Percentiles rank a stretch among this genome's conserved stretches.
These are phyloP conservation scores for Ettlia oleoabundans DNA, from an alignment of 139 green algal genomes.

Conservation along the genomic window DNA sequence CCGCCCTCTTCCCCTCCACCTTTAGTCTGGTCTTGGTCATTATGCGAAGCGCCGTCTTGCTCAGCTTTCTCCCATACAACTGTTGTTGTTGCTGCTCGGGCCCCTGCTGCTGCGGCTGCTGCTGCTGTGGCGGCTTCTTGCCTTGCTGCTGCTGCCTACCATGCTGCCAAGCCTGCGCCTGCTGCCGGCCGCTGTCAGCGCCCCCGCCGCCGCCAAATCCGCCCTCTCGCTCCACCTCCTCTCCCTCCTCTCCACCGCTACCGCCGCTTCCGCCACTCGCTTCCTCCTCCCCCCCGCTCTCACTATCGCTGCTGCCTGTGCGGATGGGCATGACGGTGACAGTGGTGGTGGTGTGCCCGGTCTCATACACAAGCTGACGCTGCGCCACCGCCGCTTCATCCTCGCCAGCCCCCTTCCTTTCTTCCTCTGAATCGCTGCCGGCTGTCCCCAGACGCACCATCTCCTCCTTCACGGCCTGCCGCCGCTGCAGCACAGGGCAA, in stretches of 20 bases:
- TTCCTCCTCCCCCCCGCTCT: constrained; percentile 22
- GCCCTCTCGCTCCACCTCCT: not conserved
- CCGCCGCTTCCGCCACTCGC: not conserved
- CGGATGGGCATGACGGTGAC: constrained; percentile 46
- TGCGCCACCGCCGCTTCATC: not conserved
- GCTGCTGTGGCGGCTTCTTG: not conserved
- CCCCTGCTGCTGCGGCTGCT: constrained; percentile 6
- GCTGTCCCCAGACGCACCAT: constrained; percentile 21
- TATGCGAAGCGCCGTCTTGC: constrained; percentile 40
- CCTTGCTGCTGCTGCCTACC: not conserved
- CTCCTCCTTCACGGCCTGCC: constrained; percentile 57
- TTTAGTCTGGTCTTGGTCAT: constrained; percentile 45
- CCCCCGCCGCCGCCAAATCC: not conserved
- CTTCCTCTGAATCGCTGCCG: not conserved
- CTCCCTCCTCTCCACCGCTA: not conserved
- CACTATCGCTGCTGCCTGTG: constrained; percentile 38
- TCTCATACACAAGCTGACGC: constrained; percentile 51
- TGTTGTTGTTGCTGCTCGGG: not conserved
- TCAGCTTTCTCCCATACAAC: constrained; percentile 23
- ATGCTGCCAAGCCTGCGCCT: not conserved
- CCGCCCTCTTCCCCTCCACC: constrained; percentile 22
- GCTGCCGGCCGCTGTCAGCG: not conserved
- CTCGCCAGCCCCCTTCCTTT: not conserved
- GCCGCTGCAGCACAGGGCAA: constrained; percentile 46
- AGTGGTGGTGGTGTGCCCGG: constrained; percentile 25